These are phyloP conservation scores for Rhizoclosmatium sp. DNA, from an alignment of 192 early-diverging fungal genomes.

Conservation along the genomic window DNA sequence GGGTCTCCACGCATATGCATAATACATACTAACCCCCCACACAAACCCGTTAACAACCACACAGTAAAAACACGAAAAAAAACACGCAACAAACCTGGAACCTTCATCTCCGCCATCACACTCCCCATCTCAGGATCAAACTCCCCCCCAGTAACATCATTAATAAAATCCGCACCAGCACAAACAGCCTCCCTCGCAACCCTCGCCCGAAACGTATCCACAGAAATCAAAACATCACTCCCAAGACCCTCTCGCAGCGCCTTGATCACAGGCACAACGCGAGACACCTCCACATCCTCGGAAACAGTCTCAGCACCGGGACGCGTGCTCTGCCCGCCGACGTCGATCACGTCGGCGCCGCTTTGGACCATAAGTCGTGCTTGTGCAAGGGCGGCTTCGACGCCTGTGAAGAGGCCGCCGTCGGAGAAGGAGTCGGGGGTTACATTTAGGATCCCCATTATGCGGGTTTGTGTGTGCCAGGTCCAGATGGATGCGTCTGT, in stretches of 20 bases:
- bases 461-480: conserved; percentile 72
- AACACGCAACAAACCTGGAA: conserved; percentile 57
- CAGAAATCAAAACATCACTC: conserved; percentile 75
- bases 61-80: background rate
- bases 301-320: conserved; percentile 80
- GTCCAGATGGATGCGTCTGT: conserved; percentile 55
- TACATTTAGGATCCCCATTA: conserved; percentile 98
- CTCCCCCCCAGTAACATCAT: conserved; percentile 92
- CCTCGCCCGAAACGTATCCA: conserved; percentile 88
- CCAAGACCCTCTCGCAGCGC: conserved; percentile 70
- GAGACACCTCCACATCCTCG: conserved; percentile 73
- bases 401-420: conserved; percentile 73
- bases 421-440: conserved; percentile 98
- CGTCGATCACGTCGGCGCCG: conserved; percentile 93
- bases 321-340: conserved; percentile 94
- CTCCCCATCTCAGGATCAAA: conserved; percentile 80
- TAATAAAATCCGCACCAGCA: conserved; percentile 92
- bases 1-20: conserved; percentile 99
- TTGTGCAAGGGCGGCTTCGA: conserved; percentile 71
- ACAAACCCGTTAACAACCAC: background rate
- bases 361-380: conserved; percentile 73
- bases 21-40: conserved; percentile 65
- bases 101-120: conserved; percentile 77
- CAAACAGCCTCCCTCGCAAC: conserved; percentile 89
- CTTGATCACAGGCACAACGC: conserved; percentile 89